phyloP scores from a whole-genome alignment of 345 rosid species.

The Erucastrum elatum region DNA sequence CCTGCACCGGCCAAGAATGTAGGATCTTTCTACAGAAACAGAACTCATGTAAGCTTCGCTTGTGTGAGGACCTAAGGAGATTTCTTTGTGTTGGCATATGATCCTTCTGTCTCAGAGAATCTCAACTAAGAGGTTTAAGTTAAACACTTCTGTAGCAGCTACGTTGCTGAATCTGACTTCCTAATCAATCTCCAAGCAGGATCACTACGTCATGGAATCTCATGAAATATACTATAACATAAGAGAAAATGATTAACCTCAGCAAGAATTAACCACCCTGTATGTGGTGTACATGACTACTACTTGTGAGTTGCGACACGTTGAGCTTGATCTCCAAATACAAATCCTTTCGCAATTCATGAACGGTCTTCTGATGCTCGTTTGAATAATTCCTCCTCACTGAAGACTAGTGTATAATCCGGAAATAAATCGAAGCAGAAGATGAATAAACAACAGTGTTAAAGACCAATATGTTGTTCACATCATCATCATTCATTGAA shows the following conservation, averaged over 20 bases:
- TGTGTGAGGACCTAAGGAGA: slow-evolving; percentile 18
- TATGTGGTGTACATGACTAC: neutral
- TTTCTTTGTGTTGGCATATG: slow-evolving; percentile 26
- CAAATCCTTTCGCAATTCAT: neutral
- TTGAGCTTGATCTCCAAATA: neutral
- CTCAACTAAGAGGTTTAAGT: slow-evolving; percentile 17
- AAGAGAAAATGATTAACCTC: slow-evolving; percentile 44
- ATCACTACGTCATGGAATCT: neutral
- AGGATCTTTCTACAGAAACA: slow-evolving; percentile 14
- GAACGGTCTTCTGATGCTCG: neutral
- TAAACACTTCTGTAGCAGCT: slow-evolving; percentile 16
- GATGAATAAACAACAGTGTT: slow-evolving; percentile 16
- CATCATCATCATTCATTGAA: slow-evolving; percentile 25
- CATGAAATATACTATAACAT: neutral
- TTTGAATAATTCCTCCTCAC: neutral
- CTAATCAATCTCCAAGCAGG: neutral
- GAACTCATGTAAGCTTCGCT: slow-evolving; percentile 10
- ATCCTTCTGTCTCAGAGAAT: slow-evolving; percentile 34
- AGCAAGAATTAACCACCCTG: slow-evolving; percentile 54
- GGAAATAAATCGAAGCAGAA: too few relatives aligned
- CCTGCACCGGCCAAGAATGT: slow-evolving; percentile 17
- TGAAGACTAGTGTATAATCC: neutral
- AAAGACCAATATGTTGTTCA: slow-evolving; percentile 45
- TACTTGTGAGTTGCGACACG: neutral
- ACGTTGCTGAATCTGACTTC: neutral